phyloP scores from a whole-genome alignment of 495 filamentous ascomycete genomes.

The Achaetomiella virescens region DNA sequence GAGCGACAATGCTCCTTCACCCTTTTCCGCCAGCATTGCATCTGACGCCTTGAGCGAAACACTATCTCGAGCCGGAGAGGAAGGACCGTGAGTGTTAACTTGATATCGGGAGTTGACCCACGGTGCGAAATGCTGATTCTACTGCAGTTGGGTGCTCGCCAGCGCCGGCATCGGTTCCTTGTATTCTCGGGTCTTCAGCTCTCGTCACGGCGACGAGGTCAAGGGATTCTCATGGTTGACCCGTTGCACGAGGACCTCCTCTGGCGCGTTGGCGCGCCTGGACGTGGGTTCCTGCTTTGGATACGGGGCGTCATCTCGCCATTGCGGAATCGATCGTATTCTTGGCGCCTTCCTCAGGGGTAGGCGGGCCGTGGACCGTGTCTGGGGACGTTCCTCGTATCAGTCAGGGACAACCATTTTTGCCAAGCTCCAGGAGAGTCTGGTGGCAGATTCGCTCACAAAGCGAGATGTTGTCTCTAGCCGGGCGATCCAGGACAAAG shows the following conservation, averaged over 20 bases:
- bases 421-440: constrained; percentile 84
- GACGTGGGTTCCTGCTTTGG: constrained; percentile 80
- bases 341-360: constrained; percentile 72
- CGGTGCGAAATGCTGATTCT: not conserved
- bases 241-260: constrained; percentile 81
- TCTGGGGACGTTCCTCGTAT: constrained; percentile 69
- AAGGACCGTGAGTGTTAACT: constrained; percentile 49
- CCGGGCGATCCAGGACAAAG: constrained; percentile 64
- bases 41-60: constrained; percentile 81
- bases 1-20: constrained; percentile 87
- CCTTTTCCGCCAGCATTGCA: constrained; percentile 84
- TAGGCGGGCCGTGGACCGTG: constrained; percentile 72
- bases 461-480: constrained; percentile 73
- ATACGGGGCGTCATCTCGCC: constrained; percentile 76
- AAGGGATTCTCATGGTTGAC: constrained; percentile 81
- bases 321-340: constrained; percentile 72
- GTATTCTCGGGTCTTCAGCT: constrained; percentile 83
- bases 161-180: constrained; percentile 74
- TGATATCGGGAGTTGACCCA: not conserved
- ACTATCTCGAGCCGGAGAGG: constrained; percentile 69
- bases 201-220: constrained; percentile 65
- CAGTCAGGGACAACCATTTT: constrained; percentile 78
- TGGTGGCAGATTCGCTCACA: constrained; percentile 76
- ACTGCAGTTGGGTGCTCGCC: constrained; percentile 50
- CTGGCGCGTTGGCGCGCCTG: constrained; percentile 53